phyloP scores from a whole-genome alignment of 179 eudicot genomes.

The Silene noctiflora region DNA sequence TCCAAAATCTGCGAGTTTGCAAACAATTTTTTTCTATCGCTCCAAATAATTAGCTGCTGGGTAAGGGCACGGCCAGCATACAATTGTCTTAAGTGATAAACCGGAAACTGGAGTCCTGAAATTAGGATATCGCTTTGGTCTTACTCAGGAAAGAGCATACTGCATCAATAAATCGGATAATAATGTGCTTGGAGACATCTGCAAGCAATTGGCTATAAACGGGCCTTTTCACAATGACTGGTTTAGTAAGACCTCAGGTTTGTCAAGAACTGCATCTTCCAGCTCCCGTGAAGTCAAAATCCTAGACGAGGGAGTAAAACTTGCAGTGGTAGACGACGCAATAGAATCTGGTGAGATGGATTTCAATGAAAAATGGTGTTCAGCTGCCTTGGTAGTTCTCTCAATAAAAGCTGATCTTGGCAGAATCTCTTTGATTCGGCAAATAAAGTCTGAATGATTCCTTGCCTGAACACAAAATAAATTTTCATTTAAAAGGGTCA shows the following conservation, averaged over 20 bases:
- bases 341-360: conserved; percentile 37
- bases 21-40: background rate
- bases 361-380: conserved; percentile 44
- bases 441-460: conserved; percentile 70
- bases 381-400: conserved; percentile 51
- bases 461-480: conserved; percentile 48
- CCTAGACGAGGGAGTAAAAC: conserved; percentile 53
- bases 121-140: background rate
- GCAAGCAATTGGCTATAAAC: background rate
- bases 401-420: conserved; percentile 61
- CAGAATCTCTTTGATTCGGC: conserved; percentile 72
- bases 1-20: background rate
- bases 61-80: background rate
- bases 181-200: background rate
- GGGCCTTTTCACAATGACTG: conserved; percentile 22
- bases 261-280: conserved; percentile 23
- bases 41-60: background rate
- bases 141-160: conserved; percentile 4
- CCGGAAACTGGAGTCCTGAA: background rate
- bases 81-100: background rate
- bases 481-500: background rate
- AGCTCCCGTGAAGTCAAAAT: conserved; percentile 46
- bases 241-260: conserved; percentile 16
- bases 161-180: background rate
- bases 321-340: conserved; percentile 25